Base-by-base conservation (phyloP, 495 filamentous ascomycete species). In the Podospora appendiculata region DNA sequence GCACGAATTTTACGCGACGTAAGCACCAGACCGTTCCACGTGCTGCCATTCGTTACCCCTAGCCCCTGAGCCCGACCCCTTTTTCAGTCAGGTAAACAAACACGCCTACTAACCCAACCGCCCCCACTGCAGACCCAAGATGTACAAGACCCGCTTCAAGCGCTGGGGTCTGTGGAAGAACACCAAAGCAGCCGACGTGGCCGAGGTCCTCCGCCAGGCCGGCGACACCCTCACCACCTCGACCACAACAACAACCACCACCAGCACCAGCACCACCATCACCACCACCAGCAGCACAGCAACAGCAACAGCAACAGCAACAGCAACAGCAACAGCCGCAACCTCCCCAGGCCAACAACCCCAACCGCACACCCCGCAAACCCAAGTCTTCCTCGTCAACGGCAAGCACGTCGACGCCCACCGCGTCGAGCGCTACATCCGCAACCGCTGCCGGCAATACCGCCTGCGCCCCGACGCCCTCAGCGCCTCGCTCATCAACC, bases 121-220 rank as follows among this genome's bases (percentile, higher is more conserved):
- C 40, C 12, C 11, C 18, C 40, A n/a, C n/a, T n/a, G n/a, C n/a
- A 56, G 54, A 6, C 43, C 50, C 4, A 57, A 53, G 25, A 57
- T 57, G 55, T 57, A 57, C 50, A 57, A 57, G 33, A 53, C 50
- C 10, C 50, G 50, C 16, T 57, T 57, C 46, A 52, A 53, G 41
- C 32, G 50, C 32, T 57, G 55, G 55, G 35, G 36, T 1, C 35
- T 57, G 12, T 53, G 50, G 50, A 57, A 57, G 33, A 57, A 57
- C 46, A 53, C 50, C 14, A 48, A 48, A 41, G 50, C 50, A 1
- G 50, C 40, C 32, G 55, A 57, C 36, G 50, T 57, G 4, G 45
- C 50, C 19, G 50, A 52, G 12, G 39, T 57, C 18, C 53, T 56
- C 12, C 53, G 45, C 18, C 47, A 51, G 45, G 10, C 40, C 2